Evolutionary conservation across 1,139 yeast species (phyloP).

Genomic region (Casaregolazyma suthepensis): DNA sequence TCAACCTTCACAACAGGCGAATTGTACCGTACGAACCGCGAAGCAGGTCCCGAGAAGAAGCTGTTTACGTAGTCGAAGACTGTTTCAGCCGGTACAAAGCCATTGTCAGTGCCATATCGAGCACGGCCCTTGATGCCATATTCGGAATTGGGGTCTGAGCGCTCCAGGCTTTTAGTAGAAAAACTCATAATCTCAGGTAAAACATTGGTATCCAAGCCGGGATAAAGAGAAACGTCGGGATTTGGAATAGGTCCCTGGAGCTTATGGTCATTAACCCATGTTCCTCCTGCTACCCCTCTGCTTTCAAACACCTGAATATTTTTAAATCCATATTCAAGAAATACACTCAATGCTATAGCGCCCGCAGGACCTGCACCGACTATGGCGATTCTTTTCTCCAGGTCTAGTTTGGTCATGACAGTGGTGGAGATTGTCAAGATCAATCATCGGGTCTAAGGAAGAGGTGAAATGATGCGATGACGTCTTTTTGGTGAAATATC

Average conservation of each 20-base stretch:
- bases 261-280: conserved; percentile 20
- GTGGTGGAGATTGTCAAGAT: background rate
- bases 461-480: background rate
- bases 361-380: conserved; percentile 26
- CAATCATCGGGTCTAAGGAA: background rate
- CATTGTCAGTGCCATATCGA: conserved; percentile 11
- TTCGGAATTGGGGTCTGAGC: conserved; percentile 1
- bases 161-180: conserved; percentile 6
- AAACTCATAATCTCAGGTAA: conserved; percentile 15
- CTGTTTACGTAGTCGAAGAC: conserved; percentile 9
- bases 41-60: conserved; percentile 9
- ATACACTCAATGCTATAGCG: conserved; percentile 21
- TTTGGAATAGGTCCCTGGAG: background rate
- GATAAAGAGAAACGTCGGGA: conserved; percentile 11
- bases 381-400: conserved; percentile 20
- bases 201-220: conserved; percentile 14
- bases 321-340: conserved; percentile 19
- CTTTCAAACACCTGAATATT: conserved; percentile 22
- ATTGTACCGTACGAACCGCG: conserved; percentile 11
- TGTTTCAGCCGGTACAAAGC: conserved; percentile 11
- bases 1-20: conserved; percentile 13
- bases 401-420: background rate
- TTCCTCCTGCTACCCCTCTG: conserved; percentile 19
- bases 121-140: conserved; percentile 2
- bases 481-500: background rate